A percentile compares a stretch with the other conserved stretches of the same genome.
phyloP scores from a whole-genome alignment of 768 basidiomycete species.

The Pluteus cervinus region DNA sequence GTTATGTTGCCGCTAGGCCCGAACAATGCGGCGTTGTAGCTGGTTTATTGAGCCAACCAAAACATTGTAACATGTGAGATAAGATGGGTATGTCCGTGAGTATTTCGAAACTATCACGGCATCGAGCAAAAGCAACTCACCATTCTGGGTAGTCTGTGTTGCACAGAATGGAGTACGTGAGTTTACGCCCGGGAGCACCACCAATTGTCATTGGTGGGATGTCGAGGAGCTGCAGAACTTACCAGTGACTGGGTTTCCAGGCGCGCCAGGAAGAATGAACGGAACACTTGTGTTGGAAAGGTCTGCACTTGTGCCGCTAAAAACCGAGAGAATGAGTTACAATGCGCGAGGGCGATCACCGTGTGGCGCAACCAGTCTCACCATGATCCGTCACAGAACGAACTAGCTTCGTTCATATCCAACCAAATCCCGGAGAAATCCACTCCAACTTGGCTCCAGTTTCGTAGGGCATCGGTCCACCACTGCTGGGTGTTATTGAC shows the following conservation, averaged over 20 bases:
- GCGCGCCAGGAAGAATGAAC: conserved; percentile 51
- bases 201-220: no score
- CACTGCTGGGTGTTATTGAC: conserved; percentile 21
- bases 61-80: no score
- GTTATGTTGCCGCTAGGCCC: conserved; percentile 74
- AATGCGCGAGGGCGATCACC: neutral
- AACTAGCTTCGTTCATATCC: conserved; percentile 30
- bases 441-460: conserved; percentile 22
- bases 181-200: no score
- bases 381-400: conserved; percentile 29
- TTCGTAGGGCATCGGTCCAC: conserved; percentile 26
- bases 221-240: conserved; percentile 8
- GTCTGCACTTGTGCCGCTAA: conserved; percentile 52
- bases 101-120: neutral
- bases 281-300: conserved; percentile 48
- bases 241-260: conserved; percentile 42
- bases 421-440: conserved; percentile 28
- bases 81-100: no score
- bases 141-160: conserved; percentile 62
- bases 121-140: conserved; percentile 21
- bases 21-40: conserved; percentile 56
- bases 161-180: no score
- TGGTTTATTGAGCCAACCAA: conserved; percentile 15
- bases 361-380: conserved; percentile 32
- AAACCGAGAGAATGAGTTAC: conserved; percentile 5